Evolutionary conservation across 768 basidiomycete genomes (phyloP), one percentile per base, ranked within the genome.

Genomic region (Kwoniella sp.): DNA sequence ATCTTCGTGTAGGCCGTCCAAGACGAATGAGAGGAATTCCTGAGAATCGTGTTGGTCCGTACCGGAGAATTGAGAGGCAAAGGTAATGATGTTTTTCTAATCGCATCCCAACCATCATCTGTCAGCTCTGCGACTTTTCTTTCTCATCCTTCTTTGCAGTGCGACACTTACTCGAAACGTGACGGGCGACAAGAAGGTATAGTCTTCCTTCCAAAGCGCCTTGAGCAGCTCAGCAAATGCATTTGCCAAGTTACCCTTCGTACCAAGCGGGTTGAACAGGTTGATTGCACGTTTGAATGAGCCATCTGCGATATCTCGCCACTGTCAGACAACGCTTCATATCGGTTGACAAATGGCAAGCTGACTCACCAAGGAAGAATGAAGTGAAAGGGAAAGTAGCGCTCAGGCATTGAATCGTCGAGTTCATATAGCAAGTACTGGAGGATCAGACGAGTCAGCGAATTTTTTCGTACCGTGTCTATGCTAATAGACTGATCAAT

Each of bases 351-450:
- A 12, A 37, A 2, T 23, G 4, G 20, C 13, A 15, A 34, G 4
- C 34, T 1, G 9, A 60, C 86, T 38, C 76, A 93, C 93, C 90
- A 3, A 88, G 89, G 74, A 99, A 98, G 83, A 94, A 97, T 59
- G 88, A 85, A 30, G 93, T 87, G 80, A 99, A 95, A 0, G 95
- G 95, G 7, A 90, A 87, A 0, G 95, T 96, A 0, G 94, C 94
- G 77, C 89, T 93, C 76, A 99, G 83, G 79, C 96, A 99, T 81
- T 99, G 96, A 17, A 99, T 87, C 5, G 93, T 93, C 30, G 96
- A 91, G 79, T 98, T 98, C 93, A 98, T 98, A 78, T 98, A 99
- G 80, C 96, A 99, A 8, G 96, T 99, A 79, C 97, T 98, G 89
- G 9, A 48, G 7, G 13, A 7, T 37, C 7, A 37, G 13, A 23